Evolutionary conservation across 2,329 filamentous ascomycete genomes (phyloP), one percentile per base, ranked within the genome.

Genomic region (Ceratocystiopsis sp.): DNA sequence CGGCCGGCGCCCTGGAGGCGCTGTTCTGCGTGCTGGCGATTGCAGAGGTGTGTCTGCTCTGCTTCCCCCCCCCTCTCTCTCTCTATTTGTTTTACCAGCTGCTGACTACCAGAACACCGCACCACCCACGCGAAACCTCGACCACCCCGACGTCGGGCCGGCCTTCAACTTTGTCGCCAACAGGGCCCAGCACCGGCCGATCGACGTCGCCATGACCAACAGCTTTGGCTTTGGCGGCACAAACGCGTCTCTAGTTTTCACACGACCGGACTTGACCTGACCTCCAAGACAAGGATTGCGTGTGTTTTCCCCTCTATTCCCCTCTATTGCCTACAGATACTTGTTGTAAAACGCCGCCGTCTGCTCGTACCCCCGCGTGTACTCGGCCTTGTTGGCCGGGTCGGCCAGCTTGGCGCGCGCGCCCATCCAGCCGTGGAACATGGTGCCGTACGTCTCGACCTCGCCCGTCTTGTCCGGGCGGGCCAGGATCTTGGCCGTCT

Each of bases 221-320:
- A 96, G 89, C 57, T 98, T 98, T 62, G 91, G 91, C 0, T 98
- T 98, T 63, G 91, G 91, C 12, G 91, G 91, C 15, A 96, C 89
- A 1, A 98, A 98, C 63, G 87, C 89, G 37, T 86, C 78, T 43
- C 64, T 98, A 35, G 86, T 86, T 42, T 89, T 96, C 53, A 29
- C 25, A 8, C 25, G 25, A 8, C 25, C 25, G 6, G 25, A 29
- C 25, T 6, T 21, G 19, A 21, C 19, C 19, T 21, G 19, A 21
- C n/a, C n/a, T n/a, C n/a, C n/a, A n/a, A n/a, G n/a, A n/a, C n/a
- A n/a, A n/a, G n/a, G n/a, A n/a, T n/a, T n/a, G n/a, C n/a, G n/a
- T n/a, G n/a, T n/a, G n/a, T n/a, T n/a, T n/a, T n/a, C n/a, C n/a
- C n/a, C n/a, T n/a, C n/a, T 21, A 7, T 13, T 34, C 13, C 8